These are phyloP conservation scores for Trichoderma breve DNA, from an alignment of 2,329 filamentous ascomycete species.

Conservation along the genomic window DNA sequence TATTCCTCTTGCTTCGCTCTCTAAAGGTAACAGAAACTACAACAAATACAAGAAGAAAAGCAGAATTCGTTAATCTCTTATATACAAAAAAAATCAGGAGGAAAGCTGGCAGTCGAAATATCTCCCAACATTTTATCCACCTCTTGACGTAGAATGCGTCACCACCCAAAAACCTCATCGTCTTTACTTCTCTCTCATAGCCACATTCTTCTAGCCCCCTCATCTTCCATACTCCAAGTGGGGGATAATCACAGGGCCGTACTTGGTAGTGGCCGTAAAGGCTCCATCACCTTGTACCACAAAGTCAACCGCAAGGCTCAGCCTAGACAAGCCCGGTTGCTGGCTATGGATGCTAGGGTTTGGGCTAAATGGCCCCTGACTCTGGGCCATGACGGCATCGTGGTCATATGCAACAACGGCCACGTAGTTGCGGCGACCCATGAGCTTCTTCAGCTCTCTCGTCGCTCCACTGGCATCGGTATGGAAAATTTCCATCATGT, in stretches of 20 bases:
- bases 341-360: conserved; percentile 37
- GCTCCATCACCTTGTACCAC: conserved; percentile 90
- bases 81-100: conserved; percentile 3
- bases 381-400: conserved; percentile 57
- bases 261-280: conserved; percentile 84
- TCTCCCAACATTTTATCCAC: not conserved
- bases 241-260: conserved; percentile 92
- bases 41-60: not conserved
- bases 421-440: conserved; percentile 90
- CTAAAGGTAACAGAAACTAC: not conserved
- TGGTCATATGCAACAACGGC: conserved; percentile 94
- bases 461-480: conserved; percentile 82
- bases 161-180: not conserved
- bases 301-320: conserved; percentile 93
- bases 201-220: not conserved
- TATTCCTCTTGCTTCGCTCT: not conserved
- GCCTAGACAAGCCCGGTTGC: conserved; percentile 54
- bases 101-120: not conserved
- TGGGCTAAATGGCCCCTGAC: conserved; percentile 39
- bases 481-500: conserved; percentile 99
- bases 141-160: not conserved
- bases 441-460: conserved; percentile 84
- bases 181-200: not conserved
- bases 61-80: not conserved
- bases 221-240: conserved; percentile 68